A percentile compares a stretch with the other conserved stretches of the same genome.
Evolutionary conservation across 1,284 basidiomycete species (phyloP).

Genomic region (Cryptococcus sp.): DNA sequence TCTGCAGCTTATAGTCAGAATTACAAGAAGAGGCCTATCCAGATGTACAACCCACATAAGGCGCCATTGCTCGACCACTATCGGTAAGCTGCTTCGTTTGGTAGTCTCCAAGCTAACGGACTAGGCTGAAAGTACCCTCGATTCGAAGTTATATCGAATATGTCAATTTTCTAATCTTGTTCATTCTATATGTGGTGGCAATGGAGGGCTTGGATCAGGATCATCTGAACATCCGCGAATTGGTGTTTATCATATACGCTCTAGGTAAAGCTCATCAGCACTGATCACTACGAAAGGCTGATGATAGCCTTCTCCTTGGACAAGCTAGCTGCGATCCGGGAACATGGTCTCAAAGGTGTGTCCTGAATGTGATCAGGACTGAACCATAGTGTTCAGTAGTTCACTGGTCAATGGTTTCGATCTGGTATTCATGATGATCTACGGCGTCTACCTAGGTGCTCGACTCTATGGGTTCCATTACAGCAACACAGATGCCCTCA

Average conservation of each 20-base stretch:
- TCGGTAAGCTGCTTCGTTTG: conserved; percentile 53
- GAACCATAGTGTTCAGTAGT: conserved; percentile 35
- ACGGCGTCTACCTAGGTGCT: conserved; percentile 66
- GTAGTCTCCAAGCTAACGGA: background rate
- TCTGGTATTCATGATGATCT: conserved; percentile 68
- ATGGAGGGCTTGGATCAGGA: conserved; percentile 67
- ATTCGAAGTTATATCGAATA: conserved; percentile 87
- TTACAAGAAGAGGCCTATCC: conserved; percentile 85
- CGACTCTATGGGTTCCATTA: conserved; percentile 68
- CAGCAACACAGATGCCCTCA: conserved; percentile 57
- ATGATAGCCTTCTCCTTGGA: conserved; percentile 72
- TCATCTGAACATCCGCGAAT: conserved; percentile 61
- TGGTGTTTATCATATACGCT: conserved; percentile 75
- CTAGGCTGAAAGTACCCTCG: conserved; percentile 83
- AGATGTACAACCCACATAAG: conserved; percentile 89
- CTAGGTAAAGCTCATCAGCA: conserved; percentile 50
- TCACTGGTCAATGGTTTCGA: conserved; percentile 71
- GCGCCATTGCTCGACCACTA: conserved; percentile 91
- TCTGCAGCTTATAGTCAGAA: conserved; percentile 54
- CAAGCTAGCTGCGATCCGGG: conserved; percentile 88
- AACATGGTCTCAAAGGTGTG: conserved; percentile 71
- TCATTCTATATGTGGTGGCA: conserved; percentile 74
- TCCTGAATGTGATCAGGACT: conserved; percentile 9
- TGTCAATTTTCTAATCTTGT: conserved; percentile 72
- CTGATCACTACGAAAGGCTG: conserved; percentile 14